Evolutionary conservation across 768 basidiomycete species (phyloP), one percentile per base, ranked within the genome.

Genomic region (Termitomyces sp.): DNA sequence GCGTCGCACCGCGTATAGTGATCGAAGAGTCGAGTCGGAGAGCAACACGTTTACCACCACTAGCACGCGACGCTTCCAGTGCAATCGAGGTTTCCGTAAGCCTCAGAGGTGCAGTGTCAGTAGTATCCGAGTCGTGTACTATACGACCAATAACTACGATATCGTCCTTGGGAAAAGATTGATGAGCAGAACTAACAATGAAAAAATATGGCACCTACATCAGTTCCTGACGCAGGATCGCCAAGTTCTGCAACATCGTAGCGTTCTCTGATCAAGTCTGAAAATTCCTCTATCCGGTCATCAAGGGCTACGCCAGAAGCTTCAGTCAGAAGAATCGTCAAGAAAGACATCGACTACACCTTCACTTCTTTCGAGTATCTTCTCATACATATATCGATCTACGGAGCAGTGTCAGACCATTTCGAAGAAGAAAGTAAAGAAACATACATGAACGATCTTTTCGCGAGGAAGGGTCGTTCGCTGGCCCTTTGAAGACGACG

Each of bases 351-450:
- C 12, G 64, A 2, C 18, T 70, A 50, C 63, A 92, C 94, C 86
- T 79, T 88, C 88, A 60, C 92, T 88, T 47, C 94, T 78, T 66
- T 91, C 90, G 2, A 84, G 83, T 26, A 89, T 78, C 73, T 92
- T 94, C 70, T 98, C 94, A 66, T 90, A 94, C 94, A 96, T 95
- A 69, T 98, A 98, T 29, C 90, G 83, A 79, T 87, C 89, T 92
- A 62, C 26, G 37, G 39, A 26, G 22, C 9, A 13, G 47, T 37
- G 49, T 62, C 12, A 55, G 28, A 49, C 34, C 47, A 28, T 46
- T 5, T 15, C 13, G 3, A 50, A 16, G 22, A 12, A 6, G 13
- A 46, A 54, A 24, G 33, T 22, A 50, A 36, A 22, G 59, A 39
- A 10, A 72, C 85, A 77, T 68, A 90, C 89, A 89, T 36, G 78